phyloP scores from a whole-genome alignment of 164 flowering plant genomes.

The Hamamelis virginiana region DNA sequence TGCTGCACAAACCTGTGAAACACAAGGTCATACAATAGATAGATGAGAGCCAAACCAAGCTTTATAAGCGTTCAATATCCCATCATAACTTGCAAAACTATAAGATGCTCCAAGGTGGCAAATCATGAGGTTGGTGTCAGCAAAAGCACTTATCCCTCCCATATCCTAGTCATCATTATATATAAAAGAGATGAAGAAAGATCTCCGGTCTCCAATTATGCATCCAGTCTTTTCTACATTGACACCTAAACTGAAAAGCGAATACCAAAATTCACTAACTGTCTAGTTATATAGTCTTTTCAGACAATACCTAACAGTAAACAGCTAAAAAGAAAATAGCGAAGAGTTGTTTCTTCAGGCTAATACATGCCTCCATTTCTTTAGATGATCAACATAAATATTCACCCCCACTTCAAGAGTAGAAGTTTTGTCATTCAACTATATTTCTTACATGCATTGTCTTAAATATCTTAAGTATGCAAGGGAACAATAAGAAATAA shows the following conservation, averaged over 20 bases:
- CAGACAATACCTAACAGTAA: neutral
- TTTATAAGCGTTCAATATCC: neutral
- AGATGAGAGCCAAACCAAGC: conserved; percentile 6
- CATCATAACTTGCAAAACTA: neutral
- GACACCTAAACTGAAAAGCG: no score
- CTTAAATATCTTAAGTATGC: no score
- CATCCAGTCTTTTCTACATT: no score
- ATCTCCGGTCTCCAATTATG: neutral
- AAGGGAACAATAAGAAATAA: neutral
- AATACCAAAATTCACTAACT: no score
- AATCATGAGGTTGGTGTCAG: neutral
- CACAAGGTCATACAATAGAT: conserved; percentile 4
- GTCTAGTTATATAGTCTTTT: no score
- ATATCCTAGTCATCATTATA: neutral
- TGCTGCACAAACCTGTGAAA: conserved; percentile 87
- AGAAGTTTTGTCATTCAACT: neutral
- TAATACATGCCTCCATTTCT: neutral
- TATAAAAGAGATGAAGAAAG: neutral
- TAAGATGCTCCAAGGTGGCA: neutral
- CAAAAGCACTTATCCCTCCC: neutral
- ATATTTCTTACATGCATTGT: no score
- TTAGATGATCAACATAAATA: neutral
- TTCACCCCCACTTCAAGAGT: neutral
- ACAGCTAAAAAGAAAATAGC: neutral
- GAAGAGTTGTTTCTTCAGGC: neutral